A percentile compares a stretch with the other conserved stretches of the same genome.
Conservation (phyloP, 352 stramenopile genomes). For the Phytophthora pinifolia region DNA sequence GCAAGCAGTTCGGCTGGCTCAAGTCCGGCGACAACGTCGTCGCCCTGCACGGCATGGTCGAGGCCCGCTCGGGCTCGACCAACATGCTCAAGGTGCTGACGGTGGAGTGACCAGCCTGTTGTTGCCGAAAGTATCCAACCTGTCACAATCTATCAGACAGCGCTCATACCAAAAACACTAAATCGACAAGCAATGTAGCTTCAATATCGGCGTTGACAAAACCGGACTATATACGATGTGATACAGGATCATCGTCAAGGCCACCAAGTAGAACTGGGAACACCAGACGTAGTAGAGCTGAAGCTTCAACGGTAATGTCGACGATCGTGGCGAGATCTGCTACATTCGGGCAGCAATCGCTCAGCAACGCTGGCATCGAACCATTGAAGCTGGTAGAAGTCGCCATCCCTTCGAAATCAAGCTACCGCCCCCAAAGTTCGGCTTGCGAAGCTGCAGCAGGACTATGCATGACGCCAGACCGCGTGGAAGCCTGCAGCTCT, state of each 20-base stretch:
- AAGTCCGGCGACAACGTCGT: constrained; percentile 89
- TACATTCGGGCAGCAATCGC: too few species aligned
- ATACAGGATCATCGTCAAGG: background rate
- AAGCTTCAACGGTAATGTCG: background rate
- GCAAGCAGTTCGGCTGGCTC: constrained; percentile 88
- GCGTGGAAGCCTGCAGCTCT: background rate
- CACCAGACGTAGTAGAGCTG: background rate
- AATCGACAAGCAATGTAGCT: constrained; percentile 24
- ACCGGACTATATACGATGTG: too few species aligned
- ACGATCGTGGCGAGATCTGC: too few species aligned
- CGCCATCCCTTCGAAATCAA: constrained; percentile 23
- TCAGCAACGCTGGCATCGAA: background rate
- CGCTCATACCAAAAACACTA: constrained; percentile 10
- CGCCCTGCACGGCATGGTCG: constrained; percentile 88
- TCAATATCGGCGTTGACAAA: too few species aligned
- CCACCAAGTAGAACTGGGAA: too few species aligned
- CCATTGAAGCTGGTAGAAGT: background rate
- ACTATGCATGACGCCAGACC: constrained; percentile 14
- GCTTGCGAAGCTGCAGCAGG: background rate
- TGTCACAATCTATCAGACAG: too few species aligned
- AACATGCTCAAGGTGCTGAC: constrained; percentile 93
- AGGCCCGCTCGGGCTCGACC: constrained; percentile 86
- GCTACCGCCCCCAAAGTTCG: constrained; percentile 7
- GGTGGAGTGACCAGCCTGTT: constrained; percentile 69
- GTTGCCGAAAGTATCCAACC: too few species aligned